These are phyloP conservation scores for Jatropha podagrica DNA, from an alignment of 441 rosid genomes.

Conservation along the genomic window DNA sequence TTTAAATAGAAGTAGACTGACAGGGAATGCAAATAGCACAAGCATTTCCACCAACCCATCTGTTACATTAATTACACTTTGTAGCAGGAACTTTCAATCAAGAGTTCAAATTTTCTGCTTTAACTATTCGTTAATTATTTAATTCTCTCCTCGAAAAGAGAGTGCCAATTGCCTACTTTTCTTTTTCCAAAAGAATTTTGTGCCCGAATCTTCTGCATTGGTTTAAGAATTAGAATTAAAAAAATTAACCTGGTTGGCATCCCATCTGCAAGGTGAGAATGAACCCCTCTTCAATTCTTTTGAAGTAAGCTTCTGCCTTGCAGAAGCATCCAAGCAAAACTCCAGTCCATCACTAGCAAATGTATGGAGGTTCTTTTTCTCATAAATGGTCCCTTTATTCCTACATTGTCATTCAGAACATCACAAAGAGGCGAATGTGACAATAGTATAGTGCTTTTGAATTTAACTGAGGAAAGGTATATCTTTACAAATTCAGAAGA, in stretches of 20 bases:
- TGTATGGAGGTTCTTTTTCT: constrained; percentile 46
- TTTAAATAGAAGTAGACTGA: neutral
- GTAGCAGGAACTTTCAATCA: too few relatives aligned
- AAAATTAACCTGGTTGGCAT: constrained; percentile 68
- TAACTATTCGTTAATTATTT: too few relatives aligned
- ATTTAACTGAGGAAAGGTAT: constrained; percentile 4
- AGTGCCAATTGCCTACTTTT: neutral
- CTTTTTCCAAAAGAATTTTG: neutral
- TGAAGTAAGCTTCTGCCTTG: constrained; percentile 57
- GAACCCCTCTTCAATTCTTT: constrained; percentile 52
- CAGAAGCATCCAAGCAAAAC: constrained; percentile 75
- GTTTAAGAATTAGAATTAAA: neutral
- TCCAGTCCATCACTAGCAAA: constrained; percentile 51
- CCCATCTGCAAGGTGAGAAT: constrained; percentile 64
- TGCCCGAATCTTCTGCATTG: neutral
- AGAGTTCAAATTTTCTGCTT: too few relatives aligned
- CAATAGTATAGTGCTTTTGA: neutral
- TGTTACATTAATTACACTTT: too few relatives aligned
- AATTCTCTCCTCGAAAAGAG: too few relatives aligned
- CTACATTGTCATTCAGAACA: constrained; percentile 37
- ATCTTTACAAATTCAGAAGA: constrained; percentile 44
- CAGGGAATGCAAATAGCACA: neutral
- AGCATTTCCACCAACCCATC: neutral
- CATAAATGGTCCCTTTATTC: constrained; percentile 43
- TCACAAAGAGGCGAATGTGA: neutral